phyloP scores from a whole-genome alignment of 192 early-diverging fungal genomes.

The Lobosporangium transversale region DNA sequence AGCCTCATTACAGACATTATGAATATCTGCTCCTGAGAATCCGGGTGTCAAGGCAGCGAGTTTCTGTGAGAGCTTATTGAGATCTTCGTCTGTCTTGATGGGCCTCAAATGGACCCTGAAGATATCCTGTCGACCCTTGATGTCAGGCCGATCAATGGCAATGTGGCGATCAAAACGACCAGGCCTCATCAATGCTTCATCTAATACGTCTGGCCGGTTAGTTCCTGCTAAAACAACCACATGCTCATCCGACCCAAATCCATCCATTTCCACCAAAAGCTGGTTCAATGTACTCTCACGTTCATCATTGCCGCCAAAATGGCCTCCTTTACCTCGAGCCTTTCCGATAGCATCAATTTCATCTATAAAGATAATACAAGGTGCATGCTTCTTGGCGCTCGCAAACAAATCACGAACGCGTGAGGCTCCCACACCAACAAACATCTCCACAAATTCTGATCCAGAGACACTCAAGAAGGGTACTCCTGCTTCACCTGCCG shows the following conservation, averaged over 20 bases:
- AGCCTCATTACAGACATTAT: slow-evolving; percentile 99
- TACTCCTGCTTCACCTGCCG: slow-evolving; percentile 98
- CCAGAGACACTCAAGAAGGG: slow-evolving; percentile 98
- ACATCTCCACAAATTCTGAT: slow-evolving; percentile 99
- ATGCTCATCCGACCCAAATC: slow-evolving; percentile 88
- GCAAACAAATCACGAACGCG: slow-evolving; percentile 98
- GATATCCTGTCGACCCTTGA: slow-evolving; percentile 93
- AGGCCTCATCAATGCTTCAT: slow-evolving; percentile 96
- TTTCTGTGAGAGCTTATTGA: slow-evolving; percentile 81
- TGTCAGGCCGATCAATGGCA: slow-evolving; percentile 95
- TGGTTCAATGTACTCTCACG: slow-evolving; percentile 99
- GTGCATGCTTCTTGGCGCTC: slow-evolving; percentile 96
- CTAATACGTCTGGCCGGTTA: slow-evolving; percentile 97
- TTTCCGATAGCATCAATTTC: slow-evolving; percentile 99
- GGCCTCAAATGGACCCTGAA: slow-evolving; percentile 97
- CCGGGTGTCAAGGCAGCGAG: slow-evolving; percentile 97
- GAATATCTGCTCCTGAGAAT: slow-evolving; percentile 98
- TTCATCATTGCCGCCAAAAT: slow-evolving; percentile 97
- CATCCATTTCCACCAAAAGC: slow-evolving; percentile 99
- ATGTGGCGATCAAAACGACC: slow-evolving; percentile 99
- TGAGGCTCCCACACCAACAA: slow-evolving; percentile 98
- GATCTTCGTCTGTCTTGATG: slow-evolving; percentile 88
- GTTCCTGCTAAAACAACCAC: slow-evolving; percentile 98
- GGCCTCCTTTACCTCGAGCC: slow-evolving; percentile 88
- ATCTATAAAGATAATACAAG: slow-evolving; percentile 99